Evolutionary conservation across 495 filamentous ascomycete species (phyloP).

Genomic region (Aspergillus biplanus): DNA sequence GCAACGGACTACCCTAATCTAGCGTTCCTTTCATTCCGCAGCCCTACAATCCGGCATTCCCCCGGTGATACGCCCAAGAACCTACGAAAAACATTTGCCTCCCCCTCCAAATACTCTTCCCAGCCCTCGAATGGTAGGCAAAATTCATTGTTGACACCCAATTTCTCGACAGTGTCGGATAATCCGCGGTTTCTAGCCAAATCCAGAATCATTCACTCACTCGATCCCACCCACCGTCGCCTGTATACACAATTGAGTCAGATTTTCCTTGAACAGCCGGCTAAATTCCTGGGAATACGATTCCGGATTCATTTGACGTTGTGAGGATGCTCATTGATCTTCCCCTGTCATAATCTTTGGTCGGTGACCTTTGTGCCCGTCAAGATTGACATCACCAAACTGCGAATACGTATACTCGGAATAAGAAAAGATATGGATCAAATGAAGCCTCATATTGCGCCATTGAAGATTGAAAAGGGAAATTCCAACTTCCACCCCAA

Average conservation of each 20-base stretch:
- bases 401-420: slow-evolving; percentile 14
- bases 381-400: slow-evolving; percentile 13
- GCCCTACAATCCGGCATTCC: slow-evolving; percentile 39
- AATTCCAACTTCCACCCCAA: slow-evolving; percentile 45
- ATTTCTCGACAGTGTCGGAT: slow-evolving; percentile 9
- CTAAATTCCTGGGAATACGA: background rate
- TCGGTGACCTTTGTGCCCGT: slow-evolving; percentile 38
- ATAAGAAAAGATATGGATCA: slow-evolving; percentile 36
- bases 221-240: background rate
- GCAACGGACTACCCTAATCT: slow-evolving; percentile 32
- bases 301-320: slow-evolving; percentile 1
- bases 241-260: background rate
- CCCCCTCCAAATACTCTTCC: slow-evolving; percentile 24
- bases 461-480: slow-evolving; percentile 71
- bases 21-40: slow-evolving; percentile 38
- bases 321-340: slow-evolving; percentile 40
- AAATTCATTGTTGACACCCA: slow-evolving; percentile 15
- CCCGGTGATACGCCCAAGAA: slow-evolving; percentile 25
- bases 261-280: background rate
- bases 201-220: slow-evolving; percentile 9
- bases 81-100: slow-evolving; percentile 25
- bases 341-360: slow-evolving; percentile 37
- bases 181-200: background rate
- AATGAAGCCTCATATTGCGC: slow-evolving; percentile 64
- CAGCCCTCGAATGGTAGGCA: slow-evolving; percentile 24